Base-by-base conservation (phyloP, 176 grass and related monocot genomes). In the Urochloa ruziziensis region DNA sequence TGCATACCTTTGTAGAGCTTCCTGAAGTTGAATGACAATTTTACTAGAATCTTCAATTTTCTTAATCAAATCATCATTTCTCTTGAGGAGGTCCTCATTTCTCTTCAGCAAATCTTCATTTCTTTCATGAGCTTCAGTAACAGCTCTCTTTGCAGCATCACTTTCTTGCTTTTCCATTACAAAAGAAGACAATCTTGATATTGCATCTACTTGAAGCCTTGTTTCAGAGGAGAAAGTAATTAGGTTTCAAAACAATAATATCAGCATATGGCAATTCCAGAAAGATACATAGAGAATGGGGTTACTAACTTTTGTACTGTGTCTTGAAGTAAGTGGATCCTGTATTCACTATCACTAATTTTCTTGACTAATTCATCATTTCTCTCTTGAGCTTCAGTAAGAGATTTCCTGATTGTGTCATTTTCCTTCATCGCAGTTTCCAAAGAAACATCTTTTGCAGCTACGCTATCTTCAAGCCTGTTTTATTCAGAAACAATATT, bases 171-270 rank as follows among this genome's bases (percentile, higher is more conserved):
- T 89, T 84, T 91, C 86, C 84, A 85, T 89, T 49, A 84, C 83
- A 87, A 91, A 91, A 49, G 85, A 91, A 76, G 89, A 87, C 53
- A 87, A 87, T 57, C 89, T 84, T 84, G 84, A 87, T 76, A 91
- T 87, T 62, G 85, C 88, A 90, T 90, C 88, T 67, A 90, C 88
- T 86, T 90, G 88, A 86, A 90, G 84, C 79, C 88, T 89, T 75
- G 65, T 82, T 86, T 73, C 57, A 83, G 64, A 68, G 58, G 77
- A 86, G 48, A 77, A 64, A 82, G 34, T 67, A 56, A 66, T 76
- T 77, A 84, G 28, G 61, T 21, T 84, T 74, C 37, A 68, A 60
- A 67, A 79, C 29, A 19, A 73, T 59, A 58, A 65, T 13, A 75
- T 43, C 30, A 84, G 69, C 24, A 13, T 23, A 80, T 33, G 29